A percentile compares a stretch with the other conserved stretches of the same genome.
These are phyloP conservation scores for Colletotrichum theobromicola DNA, from an alignment of 2,329 filamentous ascomycete species.

Conservation along the genomic window DNA sequence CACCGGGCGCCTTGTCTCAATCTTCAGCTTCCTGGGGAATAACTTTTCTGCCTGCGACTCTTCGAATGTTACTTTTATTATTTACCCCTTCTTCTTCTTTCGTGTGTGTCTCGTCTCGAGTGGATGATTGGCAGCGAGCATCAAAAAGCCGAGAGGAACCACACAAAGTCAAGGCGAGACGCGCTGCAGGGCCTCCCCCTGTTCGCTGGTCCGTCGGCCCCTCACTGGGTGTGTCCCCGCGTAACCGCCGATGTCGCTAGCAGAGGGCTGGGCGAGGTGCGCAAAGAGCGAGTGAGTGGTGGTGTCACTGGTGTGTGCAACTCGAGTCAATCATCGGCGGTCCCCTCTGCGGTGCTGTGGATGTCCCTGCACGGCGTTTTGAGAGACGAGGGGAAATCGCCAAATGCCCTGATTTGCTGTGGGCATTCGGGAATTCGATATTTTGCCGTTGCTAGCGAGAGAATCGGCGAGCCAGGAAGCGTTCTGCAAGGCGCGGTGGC, in stretches of 20 bases:
- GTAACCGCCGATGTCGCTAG: conserved; percentile 17
- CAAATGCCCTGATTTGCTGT: neutral
- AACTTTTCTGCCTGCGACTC: neutral
- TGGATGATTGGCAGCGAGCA: neutral
- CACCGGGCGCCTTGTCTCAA: neutral
- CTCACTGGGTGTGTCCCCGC: conserved; percentile 10
- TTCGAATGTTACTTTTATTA: neutral
- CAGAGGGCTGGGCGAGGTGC: neutral
- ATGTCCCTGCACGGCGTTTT: neutral
- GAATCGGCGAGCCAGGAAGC: neutral
- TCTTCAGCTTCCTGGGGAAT: neutral
- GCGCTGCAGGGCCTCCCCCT: neutral
- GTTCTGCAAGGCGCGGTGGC: neutral
- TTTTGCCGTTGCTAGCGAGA: neutral
- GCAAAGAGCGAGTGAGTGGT: neutral
- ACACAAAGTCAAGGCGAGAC: conserved; percentile 9
- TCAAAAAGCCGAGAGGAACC: neutral
- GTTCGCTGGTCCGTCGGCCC: neutral
- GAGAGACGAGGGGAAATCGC: neutral
- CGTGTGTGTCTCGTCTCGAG: neutral
- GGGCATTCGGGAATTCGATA: neutral
- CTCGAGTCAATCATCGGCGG: neutral
- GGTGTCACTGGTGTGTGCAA: neutral
- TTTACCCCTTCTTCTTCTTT: neutral
- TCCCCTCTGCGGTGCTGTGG: neutral